Base-by-base conservation (phyloP, 2,329 filamentous ascomycete species). In the Ophiocordyceps camponoti-rufipedis region DNA sequence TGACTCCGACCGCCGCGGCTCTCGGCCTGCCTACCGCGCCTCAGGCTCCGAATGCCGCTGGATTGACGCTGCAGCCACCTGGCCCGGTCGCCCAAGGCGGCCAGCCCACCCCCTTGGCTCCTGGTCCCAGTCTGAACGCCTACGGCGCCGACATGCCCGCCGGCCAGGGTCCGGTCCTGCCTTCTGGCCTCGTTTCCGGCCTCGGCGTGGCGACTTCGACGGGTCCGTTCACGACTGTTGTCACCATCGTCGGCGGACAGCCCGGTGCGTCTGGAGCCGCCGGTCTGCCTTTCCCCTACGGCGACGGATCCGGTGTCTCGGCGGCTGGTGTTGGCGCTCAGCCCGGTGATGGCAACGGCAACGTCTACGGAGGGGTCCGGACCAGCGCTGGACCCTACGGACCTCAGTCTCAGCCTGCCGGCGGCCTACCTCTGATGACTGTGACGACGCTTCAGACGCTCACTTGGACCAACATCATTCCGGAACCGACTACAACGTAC, bases 391-490 rank as follows among this genome's bases (percentile, higher is more conserved):
- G 45, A 11, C 41, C 35, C 42, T 61, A 50, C 53, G 54, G 52
- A 48, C 54, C 42, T 39, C 45, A 48, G 10, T 47, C 48, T 35
- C 55, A 48, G 52, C 51, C n/a, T 53, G 53, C 48, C 46, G 57
- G 41, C 32, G 44, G 38, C 44, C 43, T 45, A 44, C 49, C 39
- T 43, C 46, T 47, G 2, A 44, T 40, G 35, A 47, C 48, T 23
- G 42, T 44, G 43, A 51, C 52, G 2, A 50, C 50, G 8, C 48
- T 63, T 3, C 53, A 58, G 18, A 66, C 62, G 8, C 59, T 57
- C 43, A 65, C 62, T 18, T 64, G 62, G 59, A 57, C 58, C 46
- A 66, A 66, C 31, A 45, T 65, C 42, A 60, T 66, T 28, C 52
- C 55, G 2, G 60, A 62, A 41, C 53, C 56, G 31, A 66, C 62